Evolutionary conservation across 116 monocot species (phyloP).

Genomic region (Posidonia oceanica): DNA sequence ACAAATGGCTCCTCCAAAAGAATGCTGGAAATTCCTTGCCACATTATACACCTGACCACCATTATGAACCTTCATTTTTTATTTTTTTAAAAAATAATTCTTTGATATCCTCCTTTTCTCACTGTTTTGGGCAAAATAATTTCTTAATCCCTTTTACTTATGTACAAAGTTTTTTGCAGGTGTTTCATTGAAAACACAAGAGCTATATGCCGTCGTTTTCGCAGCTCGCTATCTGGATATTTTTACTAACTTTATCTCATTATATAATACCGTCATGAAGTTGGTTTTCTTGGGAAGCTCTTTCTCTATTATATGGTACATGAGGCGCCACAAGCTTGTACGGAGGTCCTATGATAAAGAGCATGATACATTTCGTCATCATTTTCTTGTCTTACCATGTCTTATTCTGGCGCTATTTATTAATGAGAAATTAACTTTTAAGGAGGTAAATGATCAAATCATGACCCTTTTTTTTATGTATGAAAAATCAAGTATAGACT

Average conservation of each 20-base stretch:
- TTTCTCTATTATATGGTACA: constrained; percentile 92
- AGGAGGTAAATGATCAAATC: constrained; percentile 40
- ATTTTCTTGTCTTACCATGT: constrained; percentile 71
- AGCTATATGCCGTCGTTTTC: constrained; percentile 96
- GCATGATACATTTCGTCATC: constrained; percentile 93
- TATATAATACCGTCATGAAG: constrained; percentile 94
- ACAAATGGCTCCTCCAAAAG: too few relatives aligned
- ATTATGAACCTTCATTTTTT: too few relatives aligned
- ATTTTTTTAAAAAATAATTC: too few relatives aligned
- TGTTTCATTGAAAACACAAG: constrained; percentile 94
- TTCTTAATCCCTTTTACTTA: background rate
- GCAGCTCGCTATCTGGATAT: constrained; percentile 75
- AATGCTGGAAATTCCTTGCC: too few relatives aligned
- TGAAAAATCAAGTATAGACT: background rate
- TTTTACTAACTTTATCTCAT: constrained; percentile 59
- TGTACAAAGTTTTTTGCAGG: constrained; percentile 27
- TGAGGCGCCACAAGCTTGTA: constrained; percentile 80
- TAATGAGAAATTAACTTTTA: constrained; percentile 71
- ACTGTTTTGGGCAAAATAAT: background rate
- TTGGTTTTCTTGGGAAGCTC: constrained; percentile 85
- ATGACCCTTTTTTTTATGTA: background rate
- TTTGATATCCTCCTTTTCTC: background rate
- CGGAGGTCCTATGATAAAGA: constrained; percentile 90
- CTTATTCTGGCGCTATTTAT: constrained; percentile 57
- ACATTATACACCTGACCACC: too few relatives aligned